phyloP scores from a whole-genome alignment of 768 basidiomycete genomes.

The Pluteus cervinus region DNA sequence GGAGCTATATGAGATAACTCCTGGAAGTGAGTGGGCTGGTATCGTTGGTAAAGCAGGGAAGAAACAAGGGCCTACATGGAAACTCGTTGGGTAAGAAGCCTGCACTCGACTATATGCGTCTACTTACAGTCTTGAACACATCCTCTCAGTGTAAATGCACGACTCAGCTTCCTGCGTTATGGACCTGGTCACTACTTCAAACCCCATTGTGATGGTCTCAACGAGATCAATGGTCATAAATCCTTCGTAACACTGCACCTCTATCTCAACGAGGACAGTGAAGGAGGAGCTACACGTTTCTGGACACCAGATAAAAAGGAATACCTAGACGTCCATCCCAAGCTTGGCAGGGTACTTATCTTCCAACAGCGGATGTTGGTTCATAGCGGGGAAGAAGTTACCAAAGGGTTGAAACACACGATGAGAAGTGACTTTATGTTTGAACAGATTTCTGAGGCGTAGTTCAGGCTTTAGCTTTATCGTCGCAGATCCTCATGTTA shows the following conservation, averaged over 20 bases:
- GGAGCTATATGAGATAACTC: slow-evolving; percentile 23
- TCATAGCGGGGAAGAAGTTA: slow-evolving; percentile 32
- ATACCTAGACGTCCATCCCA: slow-evolving; percentile 29
- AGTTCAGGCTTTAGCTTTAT: too few relatives aligned
- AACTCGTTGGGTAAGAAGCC: slow-evolving; percentile 23
- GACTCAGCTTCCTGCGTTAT: slow-evolving; percentile 37
- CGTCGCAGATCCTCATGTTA: too few relatives aligned
- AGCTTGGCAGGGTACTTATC: slow-evolving; percentile 30
- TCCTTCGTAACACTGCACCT: slow-evolving; percentile 38
- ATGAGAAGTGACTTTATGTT: slow-evolving; percentile 35
- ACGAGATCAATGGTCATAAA: slow-evolving; percentile 22
- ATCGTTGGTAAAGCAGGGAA: slow-evolving; percentile 23
- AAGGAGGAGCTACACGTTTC: slow-evolving; percentile 34
- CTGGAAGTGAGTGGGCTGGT: slow-evolving; percentile 22
- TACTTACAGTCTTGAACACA: not conserved
- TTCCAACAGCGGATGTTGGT: slow-evolving; percentile 36
- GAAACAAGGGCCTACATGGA: slow-evolving; percentile 27
- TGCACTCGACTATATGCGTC: not conserved
- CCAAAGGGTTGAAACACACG: slow-evolving; percentile 26
- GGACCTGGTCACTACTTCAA: slow-evolving; percentile 37
- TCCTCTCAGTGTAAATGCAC: slow-evolving; percentile 24
- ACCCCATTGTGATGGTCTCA: slow-evolving; percentile 31
- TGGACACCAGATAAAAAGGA: slow-evolving; percentile 28
- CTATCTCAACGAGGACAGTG: slow-evolving; percentile 29
- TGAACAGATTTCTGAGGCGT: slow-evolving; percentile 15